These are phyloP conservation scores for Fusarium acutatum DNA, from an alignment of 2,329 filamentous ascomycete genomes.

Conservation along the genomic window DNA sequence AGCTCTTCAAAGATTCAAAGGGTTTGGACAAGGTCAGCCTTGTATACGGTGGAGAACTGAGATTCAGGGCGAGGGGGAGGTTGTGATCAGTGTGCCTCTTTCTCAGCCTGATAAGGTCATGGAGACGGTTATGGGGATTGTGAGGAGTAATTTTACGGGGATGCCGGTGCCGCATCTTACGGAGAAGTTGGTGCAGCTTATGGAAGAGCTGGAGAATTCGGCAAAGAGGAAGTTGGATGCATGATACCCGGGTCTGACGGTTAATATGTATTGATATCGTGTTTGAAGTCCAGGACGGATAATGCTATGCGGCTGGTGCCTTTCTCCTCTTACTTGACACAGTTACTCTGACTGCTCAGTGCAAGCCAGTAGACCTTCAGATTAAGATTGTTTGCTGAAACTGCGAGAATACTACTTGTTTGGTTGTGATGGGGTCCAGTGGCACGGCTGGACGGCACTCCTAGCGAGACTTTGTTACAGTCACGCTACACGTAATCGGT, in stretches of 20 bases:
- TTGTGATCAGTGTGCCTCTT: constrained; percentile 10
- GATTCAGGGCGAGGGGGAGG: background rate
- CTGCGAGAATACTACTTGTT: background rate
- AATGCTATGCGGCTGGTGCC: background rate
- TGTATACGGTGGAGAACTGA: constrained; percentile 23
- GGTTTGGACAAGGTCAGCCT: constrained; percentile 21
- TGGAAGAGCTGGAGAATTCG: constrained; percentile 28
- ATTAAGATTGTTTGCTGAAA: too few relatives aligned
- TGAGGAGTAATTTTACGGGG: constrained; percentile 10
- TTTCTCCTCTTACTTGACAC: background rate
- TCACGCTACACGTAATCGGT: accelerated
- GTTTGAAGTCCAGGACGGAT: background rate
- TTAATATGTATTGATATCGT: background rate
- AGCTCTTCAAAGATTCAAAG: constrained; percentile 21
- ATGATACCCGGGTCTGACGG: background rate
- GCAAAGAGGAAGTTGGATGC: constrained; percentile 21
- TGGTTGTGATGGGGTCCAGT: accelerated
- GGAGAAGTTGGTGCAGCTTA: constrained; percentile 28
- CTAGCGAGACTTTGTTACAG: background rate
- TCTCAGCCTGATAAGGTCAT: constrained; percentile 26
- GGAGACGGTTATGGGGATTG: constrained; percentile 14
- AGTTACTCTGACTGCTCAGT: accelerated
- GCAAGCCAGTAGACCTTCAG: background rate
- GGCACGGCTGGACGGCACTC: background rate
- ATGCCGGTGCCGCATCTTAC: constrained; percentile 16